A percentile compares a stretch with the other conserved stretches of the same genome.
These are phyloP conservation scores for Vitis labrusca DNA, from an alignment of 164 flowering plant species.

Conservation along the genomic window DNA sequence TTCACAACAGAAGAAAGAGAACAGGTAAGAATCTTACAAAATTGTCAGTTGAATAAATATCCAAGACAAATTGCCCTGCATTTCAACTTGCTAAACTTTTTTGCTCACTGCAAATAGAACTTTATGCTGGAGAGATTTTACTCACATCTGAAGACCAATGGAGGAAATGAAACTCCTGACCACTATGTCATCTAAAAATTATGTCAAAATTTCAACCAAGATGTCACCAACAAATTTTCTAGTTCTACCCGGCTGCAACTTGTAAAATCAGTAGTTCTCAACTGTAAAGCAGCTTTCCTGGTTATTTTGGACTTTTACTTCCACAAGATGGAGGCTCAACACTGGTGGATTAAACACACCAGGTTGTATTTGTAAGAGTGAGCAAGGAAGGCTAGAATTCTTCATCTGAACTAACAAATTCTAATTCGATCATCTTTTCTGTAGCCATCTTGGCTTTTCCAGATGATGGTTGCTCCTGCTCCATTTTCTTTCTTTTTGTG, in stretches of 20 bases:
- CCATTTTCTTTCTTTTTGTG: constrained; percentile 48
- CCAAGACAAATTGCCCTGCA: too few relatives aligned
- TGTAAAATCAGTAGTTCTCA: background rate
- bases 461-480: constrained; percentile 14
- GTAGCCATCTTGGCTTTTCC: constrained; percentile 28
- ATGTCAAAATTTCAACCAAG: background rate
- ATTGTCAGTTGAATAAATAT: too few relatives aligned
- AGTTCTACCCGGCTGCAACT: background rate
- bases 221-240: background rate
- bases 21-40: too few relatives aligned
- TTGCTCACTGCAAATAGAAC: too few relatives aligned
- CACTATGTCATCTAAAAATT: background rate
- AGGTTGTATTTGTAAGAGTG: too few relatives aligned
- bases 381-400: constrained; percentile 27
- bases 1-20: too few relatives aligned
- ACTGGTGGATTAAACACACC: background rate
- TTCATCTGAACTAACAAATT: constrained; percentile 73
- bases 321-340: background rate
- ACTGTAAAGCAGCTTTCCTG: background rate
- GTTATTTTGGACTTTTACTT: background rate
- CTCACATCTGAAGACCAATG: too few relatives aligned
- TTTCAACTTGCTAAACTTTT: too few relatives aligned
- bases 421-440: constrained; percentile 77
- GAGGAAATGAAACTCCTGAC: too few relatives aligned
- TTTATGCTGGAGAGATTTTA: too few relatives aligned